These are phyloP conservation scores for Zopfochytrium polystomum DNA, from an alignment of 371 early-diverging fungal genomes.

Conservation along the genomic window DNA sequence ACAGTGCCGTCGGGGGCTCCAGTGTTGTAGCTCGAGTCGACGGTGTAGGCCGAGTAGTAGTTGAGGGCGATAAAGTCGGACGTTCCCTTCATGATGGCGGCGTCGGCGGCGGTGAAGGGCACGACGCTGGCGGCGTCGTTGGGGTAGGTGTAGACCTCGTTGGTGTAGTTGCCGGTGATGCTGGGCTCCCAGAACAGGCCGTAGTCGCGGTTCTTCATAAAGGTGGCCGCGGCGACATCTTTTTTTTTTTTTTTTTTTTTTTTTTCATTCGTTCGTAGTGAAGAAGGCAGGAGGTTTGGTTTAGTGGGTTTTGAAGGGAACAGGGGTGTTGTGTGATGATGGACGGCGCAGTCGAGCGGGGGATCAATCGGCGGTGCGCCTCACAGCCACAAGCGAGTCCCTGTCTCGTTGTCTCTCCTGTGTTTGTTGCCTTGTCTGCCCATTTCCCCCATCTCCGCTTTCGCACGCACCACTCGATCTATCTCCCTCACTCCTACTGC, in stretches of 20 bases:
- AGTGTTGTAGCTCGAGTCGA: background rate
- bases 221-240: background rate
- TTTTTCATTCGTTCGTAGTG: background rate
- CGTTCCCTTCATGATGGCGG: constrained; percentile 23
- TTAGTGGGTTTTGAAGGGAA: too few species aligned
- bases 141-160: background rate
- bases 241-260: too few species aligned
- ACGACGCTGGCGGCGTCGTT: background rate
- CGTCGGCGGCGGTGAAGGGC: constrained; percentile 20
- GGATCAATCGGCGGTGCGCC: background rate
- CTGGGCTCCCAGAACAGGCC: constrained; percentile 10
- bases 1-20: constrained; percentile 4
- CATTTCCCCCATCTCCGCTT: constrained; percentile 4
- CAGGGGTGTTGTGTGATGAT: constrained; percentile 1
- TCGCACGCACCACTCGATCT: background rate
- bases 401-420: background rate
- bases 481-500: too few species aligned
- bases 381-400: background rate
- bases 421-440: background rate
- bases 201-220: constrained; percentile 6
- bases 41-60: constrained; percentile 20
- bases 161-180: background rate
- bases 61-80: constrained; percentile 34
- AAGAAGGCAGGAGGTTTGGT: too few species aligned
- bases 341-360: background rate